phyloP scores from a whole-genome alignment of 176 grass and related monocot genomes.

The Paspalum notatum region DNA sequence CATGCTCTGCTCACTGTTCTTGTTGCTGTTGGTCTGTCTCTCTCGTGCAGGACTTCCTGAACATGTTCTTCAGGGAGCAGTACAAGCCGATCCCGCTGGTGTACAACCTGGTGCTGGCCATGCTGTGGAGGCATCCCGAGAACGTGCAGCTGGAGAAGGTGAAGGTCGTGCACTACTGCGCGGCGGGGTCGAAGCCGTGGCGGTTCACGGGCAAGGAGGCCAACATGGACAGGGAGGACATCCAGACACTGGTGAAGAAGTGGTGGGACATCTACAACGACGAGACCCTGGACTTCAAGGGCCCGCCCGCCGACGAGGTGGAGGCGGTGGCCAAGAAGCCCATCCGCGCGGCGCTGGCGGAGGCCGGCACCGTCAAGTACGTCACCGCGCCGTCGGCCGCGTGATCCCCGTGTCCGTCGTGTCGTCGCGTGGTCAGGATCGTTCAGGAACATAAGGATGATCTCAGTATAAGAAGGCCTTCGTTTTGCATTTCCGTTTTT shows the following conservation, averaged over 20 bases:
- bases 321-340: slow-evolving; percentile 53
- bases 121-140: slow-evolving; percentile 97
- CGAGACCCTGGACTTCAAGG: slow-evolving; percentile 69
- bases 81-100: slow-evolving; percentile 82
- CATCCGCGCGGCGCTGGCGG: slow-evolving; percentile 50
- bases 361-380: slow-evolving; percentile 62
- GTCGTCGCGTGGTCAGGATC: too few relatives aligned
- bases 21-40: neutral
- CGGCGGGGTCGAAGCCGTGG: slow-evolving; percentile 93
- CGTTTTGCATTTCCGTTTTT: slow-evolving; percentile 29
- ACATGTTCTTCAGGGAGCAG: slow-evolving; percentile 89
- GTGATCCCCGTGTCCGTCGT: slow-evolving; percentile 16
- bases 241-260: slow-evolving; percentile 68
- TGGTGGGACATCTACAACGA: slow-evolving; percentile 89
- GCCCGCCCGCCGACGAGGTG: slow-evolving; percentile 42
- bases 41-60: slow-evolving; percentile 75
- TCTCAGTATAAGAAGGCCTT: slow-evolving; percentile 1
- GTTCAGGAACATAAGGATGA: neutral
- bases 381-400: slow-evolving; percentile 76
- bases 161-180: slow-evolving; percentile 93
- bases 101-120: slow-evolving; percentile 86
- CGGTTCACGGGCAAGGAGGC: slow-evolving; percentile 82
- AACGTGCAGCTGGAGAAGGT: slow-evolving; percentile 88
- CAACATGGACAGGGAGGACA: slow-evolving; percentile 95
- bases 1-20: neutral